Conservation (phyloP, 2,329 filamentous ascomycete genomes). For the Pyricularia sp. region DNA sequence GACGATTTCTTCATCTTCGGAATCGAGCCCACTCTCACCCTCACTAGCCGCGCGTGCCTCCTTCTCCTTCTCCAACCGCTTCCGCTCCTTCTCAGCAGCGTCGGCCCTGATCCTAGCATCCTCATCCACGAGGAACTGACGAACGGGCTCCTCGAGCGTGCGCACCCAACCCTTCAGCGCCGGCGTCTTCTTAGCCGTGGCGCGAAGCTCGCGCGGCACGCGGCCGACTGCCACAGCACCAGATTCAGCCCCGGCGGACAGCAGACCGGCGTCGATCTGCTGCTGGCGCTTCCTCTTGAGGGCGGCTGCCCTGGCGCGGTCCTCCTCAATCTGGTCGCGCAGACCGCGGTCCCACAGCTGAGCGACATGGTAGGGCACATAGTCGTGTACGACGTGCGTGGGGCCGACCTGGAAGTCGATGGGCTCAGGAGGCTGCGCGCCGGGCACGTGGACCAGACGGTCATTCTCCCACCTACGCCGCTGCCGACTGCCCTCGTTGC, state of each 20-base stretch:
- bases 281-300: conserved; percentile 32
- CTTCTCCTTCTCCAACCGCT: conserved; percentile 2
- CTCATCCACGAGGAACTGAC: conserved; percentile 59
- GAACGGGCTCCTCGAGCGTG: conserved; percentile 75
- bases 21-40: conserved; percentile 21
- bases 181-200: conserved; percentile 69
- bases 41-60: conserved; percentile 7
- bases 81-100: conserved; percentile 4
- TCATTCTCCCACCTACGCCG: conserved; percentile 95
- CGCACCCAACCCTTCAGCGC: conserved; percentile 74
- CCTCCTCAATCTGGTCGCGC: conserved; percentile 40
- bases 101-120: conserved; percentile 23
- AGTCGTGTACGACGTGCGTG: conserved; percentile 65
- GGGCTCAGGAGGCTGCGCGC: conserved; percentile 72
- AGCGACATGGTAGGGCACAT: conserved; percentile 78
- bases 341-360: conserved; percentile 66
- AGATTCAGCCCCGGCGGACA: conserved; percentile 16
- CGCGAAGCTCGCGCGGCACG: conserved; percentile 72
- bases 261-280: conserved; percentile 26
- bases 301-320: conserved; percentile 28
- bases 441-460: conserved; percentile 76
- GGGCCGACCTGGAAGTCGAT: conserved; percentile 77
- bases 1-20: conserved; percentile 78
- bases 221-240: conserved; percentile 26
- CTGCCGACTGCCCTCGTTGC: conserved; percentile 81